Percentiles rank a stretch among this genome's conserved stretches.
Conservation (phyloP, 352 stramenopile genomes). For the Pythium vanterpoolii region DNA sequence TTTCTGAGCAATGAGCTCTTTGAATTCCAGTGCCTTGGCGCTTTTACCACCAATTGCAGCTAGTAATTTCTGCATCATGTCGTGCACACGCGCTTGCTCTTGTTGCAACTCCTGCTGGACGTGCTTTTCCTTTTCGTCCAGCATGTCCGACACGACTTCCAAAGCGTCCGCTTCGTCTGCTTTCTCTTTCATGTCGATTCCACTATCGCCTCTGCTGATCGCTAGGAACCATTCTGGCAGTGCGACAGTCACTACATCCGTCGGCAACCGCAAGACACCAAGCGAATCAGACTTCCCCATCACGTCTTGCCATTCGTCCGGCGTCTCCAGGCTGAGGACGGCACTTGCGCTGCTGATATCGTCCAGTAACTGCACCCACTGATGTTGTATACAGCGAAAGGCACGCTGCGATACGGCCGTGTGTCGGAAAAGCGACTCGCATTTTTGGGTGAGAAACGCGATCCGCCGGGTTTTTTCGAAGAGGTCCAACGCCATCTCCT, state of each 20-base stretch:
- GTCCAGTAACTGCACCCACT: constrained; percentile 70
- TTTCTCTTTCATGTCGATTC: constrained; percentile 25
- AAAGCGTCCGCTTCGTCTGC: constrained; percentile 10
- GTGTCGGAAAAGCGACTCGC: constrained; percentile 61
- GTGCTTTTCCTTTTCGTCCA: constrained; percentile 35
- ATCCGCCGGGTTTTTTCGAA: constrained; percentile 84
- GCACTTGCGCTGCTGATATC: constrained; percentile 35
- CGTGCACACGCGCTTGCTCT: constrained; percentile 36
- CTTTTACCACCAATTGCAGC: constrained; percentile 11
- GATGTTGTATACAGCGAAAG: constrained; percentile 52
- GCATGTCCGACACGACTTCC: constrained; percentile 6
- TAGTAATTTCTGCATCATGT: constrained; percentile 38
- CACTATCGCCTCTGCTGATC: constrained; percentile 42
- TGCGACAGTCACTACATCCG: constrained; percentile 42
- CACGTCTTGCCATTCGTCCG: constrained; percentile 30
- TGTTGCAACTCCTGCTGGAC: constrained; percentile 39
- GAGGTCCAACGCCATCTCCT: constrained; percentile 67
- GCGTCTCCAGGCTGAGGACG: constrained; percentile 6
- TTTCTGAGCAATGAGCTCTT: constrained; percentile 57
- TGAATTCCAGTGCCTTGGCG: constrained; percentile 41
- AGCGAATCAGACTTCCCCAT: constrained; percentile 39
- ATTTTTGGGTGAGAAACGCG: constrained; percentile 57
- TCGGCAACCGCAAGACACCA: constrained; percentile 36
- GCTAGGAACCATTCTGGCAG: constrained; percentile 74
- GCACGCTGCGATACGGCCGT: constrained; percentile 42